Evolutionary conservation across 257 asterid genomes (phyloP), one percentile per base, ranked within the genome.

Genomic region (Solanum stenotomum): DNA sequence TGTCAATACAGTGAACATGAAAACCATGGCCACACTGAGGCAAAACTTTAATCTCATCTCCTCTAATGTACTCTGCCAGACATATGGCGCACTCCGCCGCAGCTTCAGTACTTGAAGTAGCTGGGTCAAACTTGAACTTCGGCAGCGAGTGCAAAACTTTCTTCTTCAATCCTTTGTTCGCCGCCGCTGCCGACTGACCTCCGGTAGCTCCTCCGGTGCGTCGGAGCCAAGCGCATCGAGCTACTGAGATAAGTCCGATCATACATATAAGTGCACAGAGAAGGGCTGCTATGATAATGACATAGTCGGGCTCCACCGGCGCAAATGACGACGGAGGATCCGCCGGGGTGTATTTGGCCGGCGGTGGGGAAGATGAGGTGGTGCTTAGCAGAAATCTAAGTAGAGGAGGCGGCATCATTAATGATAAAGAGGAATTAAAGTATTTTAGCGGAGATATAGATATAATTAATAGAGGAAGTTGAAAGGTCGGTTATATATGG

Each of bases 1-100:
- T 90, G 89, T 94, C 95, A 42, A 94, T 90, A 87, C 96, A 94
- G 22, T 27, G 79, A 4, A 74, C 88, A 70, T 94, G 96, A 89
- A 94, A 94, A 12, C 92, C 89, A 81, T 94, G 96, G 42, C 94
- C 92, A 89, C 95, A 94, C 90, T 89, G 93, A 84, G 96, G 96
- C 83, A 94, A 76, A 46, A 92, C 88, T 18, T 95, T 90, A 25
- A 94, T 87, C 90, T 93, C 94, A 25, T 94, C 95, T 46, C 94
- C 96, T 77, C 89, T 90, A 76, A 14, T 90, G 87, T 91, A 94
- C 67, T 93, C 94, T 78, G 93, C 40, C 29, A 93, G 65, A 68
- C 95, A 93, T 29, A 93, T 93, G 34, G 95, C 91, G 87, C 95
- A 93, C 56, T 92, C 94, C 67, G 89, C 25, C n/a, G 83, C 75